Evolutionary conservation across 2,329 filamentous ascomycete genomes (phyloP), one percentile per base, ranked within the genome.

Genomic region (Aspergillus sojae): DNA sequence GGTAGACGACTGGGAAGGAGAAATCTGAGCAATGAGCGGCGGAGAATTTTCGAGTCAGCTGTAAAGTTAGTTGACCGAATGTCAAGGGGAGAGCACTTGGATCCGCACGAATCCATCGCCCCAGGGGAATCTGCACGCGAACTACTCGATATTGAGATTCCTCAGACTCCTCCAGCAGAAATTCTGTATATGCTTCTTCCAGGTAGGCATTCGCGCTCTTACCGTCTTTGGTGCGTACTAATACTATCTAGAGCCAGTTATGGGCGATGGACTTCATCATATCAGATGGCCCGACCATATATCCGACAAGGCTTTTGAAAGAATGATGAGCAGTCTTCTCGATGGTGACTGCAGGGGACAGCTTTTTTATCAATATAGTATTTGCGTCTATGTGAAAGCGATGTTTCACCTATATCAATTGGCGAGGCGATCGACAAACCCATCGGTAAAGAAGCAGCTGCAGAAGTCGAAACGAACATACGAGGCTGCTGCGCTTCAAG

Each of bases 201-300:
- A 54, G 58, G 65, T 67, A n/a, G 5, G 30, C 16, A 62, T 43
- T 26, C 21, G 21, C 9, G 19, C 50, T 11, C 16, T 12, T 5
- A 10, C 19, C 7, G 4, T 21, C 23, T 54, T 16, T 48, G 11
- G 2, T 19, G n/a, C 21, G 19, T 58, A 28, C 58, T 65, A 41
- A 62, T 23, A 6, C 3, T 21, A 56, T 32, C 9, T 30, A 63
- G 58, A 45, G 32, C 55, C 61, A 10, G 28, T 39, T 43, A 26
- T 55, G 14, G n/a, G 57, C n/a, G 10, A 34, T 36, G 39, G 28
- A 11, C 32, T 41, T 2, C 32, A 50, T 1, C 48, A 45, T 19
- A 34, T 69, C 28, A 59, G 69, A 58, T 74, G 72, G 71, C 71
- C 72, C 1, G 69, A 74, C 55, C 72, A 73, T 62, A 71, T 74